phyloP scores from a whole-genome alignment of 306 rosid genomes.

The Cucurbita argyrosperma region DNA sequence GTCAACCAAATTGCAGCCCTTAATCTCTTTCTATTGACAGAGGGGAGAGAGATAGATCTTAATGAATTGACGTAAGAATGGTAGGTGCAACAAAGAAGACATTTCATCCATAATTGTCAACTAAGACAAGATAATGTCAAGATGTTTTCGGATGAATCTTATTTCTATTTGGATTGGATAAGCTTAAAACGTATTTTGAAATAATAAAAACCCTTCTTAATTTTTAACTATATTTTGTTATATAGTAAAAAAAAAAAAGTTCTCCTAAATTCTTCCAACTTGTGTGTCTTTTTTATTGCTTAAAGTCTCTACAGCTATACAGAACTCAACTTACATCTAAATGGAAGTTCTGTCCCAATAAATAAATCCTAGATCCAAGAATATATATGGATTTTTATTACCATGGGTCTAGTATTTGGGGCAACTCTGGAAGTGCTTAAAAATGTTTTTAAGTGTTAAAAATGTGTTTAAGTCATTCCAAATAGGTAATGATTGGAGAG shows the following conservation, averaged over 20 bases:
- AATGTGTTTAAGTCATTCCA: too few relatives aligned
- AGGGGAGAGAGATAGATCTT: background rate
- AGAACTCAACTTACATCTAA: background rate
- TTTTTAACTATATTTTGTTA: too few relatives aligned
- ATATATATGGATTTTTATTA: background rate
- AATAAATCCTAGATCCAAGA: background rate
- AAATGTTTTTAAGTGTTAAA: too few relatives aligned
- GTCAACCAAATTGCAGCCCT: background rate
- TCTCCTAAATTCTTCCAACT: background rate
- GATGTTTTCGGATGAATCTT: background rate
- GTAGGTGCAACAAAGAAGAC: constrained; percentile 1
- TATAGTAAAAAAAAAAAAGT: too few relatives aligned
- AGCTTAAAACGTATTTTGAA: too few relatives aligned
- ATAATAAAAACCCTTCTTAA: too few relatives aligned
- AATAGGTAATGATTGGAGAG: background rate
- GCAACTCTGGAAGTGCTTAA: too few relatives aligned
- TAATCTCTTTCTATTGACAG: background rate
- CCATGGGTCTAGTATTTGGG: background rate
- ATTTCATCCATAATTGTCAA: constrained; percentile 1
- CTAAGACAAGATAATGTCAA: background rate
- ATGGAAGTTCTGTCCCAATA: background rate
- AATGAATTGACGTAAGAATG: background rate
- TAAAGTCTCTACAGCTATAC: background rate
- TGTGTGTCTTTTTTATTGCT: background rate
- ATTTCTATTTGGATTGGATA: background rate